Base-by-base conservation (phyloP, 306 rosid species). In the Arachis hypogaea region DNA sequence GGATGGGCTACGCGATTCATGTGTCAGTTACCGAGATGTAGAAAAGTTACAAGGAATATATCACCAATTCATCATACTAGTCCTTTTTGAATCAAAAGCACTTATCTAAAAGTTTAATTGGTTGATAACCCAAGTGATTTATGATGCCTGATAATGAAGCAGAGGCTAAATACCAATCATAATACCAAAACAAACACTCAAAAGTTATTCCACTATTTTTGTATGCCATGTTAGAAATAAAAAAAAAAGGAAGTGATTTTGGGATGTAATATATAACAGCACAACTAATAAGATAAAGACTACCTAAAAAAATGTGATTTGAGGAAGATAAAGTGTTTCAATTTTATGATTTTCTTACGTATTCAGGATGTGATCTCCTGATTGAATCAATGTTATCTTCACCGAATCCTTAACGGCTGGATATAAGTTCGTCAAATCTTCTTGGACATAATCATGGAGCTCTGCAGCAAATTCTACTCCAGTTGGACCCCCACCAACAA, bases 401-500 rank as follows among this genome's bases (percentile, higher is more conserved):
- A 94, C 93, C 44, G 80, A 75, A 81, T 91, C 92, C 78, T 88
- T 85, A 36, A 84, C 93, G 4, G 83, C 14, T 6, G 97, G 96
- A 74, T 91, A 94, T 72, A 94, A 65, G 33, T 89, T 86, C 69
- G 73, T 75, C 66, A 94, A 82, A 85, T 94, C 98, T 71, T 91
- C 98, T 49, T 78, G 81, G 57, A 94, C 63, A 82, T 58, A 89
- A 83, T 94, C 98, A 77, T 94, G 96, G 72, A 94, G 86, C 90
- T 94, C 98, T 40, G 98, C 97, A 67, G 98, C 97, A 83, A 94
- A 94, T 80, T 94, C 98, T 68, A 94, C 86, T 58, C 98, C 98
- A 63, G 98, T 94, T 43, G 98, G 98, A 80, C 98, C 98, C 62
- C 98, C 98, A 72, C 98, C 98, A 70, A 94, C 98, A 67, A 94